These are phyloP conservation scores for Aquilaria sinensis DNA, from an alignment of 345 rosid species.

Conservation along the genomic window DNA sequence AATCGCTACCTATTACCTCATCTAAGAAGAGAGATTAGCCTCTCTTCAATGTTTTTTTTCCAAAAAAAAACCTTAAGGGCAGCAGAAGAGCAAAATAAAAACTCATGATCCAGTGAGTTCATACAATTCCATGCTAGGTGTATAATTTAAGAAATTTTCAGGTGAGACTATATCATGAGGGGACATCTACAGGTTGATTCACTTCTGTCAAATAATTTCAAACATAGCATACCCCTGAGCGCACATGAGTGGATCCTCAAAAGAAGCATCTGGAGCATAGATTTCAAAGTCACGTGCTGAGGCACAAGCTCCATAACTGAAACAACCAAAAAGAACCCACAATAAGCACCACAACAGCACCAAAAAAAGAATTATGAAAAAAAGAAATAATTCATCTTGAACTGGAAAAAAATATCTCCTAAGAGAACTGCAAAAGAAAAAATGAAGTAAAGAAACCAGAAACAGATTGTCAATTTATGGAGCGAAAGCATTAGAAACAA, in stretches of 20 bases:
- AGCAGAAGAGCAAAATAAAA: no score
- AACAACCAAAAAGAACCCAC: conserved; percentile 11
- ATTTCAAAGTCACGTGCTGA: conserved; percentile 66
- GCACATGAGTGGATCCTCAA: conserved; percentile 92
- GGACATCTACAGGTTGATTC: background rate
- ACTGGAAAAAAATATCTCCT: background rate
- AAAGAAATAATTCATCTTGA: background rate
- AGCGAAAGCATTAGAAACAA: no score
- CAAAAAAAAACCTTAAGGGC: no score
- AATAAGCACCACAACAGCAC: conserved; percentile 2
- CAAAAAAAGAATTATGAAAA: background rate
- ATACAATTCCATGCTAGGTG: no score
- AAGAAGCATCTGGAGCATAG: conserved; percentile 72
- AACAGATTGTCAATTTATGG: no score
- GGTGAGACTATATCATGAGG: background rate
- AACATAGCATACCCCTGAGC: conserved; percentile 59
- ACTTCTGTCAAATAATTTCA: background rate
- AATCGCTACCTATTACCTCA: no score
- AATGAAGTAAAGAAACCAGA: no score
- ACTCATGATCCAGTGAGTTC: no score
- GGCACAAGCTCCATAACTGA: conserved; percentile 67
- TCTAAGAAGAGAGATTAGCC: no score
- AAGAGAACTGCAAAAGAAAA: background rate
- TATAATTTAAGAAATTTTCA: no score
- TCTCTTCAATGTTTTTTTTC: no score